Conservation (phyloP, 2,329 filamentous ascomycete species). For the Eutypella sp. region DNA sequence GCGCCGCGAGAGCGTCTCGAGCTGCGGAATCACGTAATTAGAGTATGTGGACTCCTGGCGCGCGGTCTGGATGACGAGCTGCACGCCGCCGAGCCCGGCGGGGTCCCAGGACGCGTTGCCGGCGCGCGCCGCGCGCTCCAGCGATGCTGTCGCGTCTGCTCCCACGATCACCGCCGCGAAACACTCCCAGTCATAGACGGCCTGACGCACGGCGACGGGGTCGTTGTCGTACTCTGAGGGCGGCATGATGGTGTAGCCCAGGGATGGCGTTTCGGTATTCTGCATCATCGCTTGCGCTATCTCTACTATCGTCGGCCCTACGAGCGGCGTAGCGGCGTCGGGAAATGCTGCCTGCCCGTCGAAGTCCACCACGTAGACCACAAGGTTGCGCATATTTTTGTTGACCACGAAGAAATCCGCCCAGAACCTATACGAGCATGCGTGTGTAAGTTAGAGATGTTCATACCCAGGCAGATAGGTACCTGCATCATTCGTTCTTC, state of each 20-base stretch:
- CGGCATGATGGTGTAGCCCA: conserved; percentile 46
- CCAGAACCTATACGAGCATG: too few species aligned
- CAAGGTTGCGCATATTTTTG: conserved; percentile 41
- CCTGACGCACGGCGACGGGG: conserved; percentile 49
- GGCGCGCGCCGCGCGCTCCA: conserved; percentile 47
- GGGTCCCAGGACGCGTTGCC: conserved; percentile 58
- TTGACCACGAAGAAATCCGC: conserved; percentile 49
- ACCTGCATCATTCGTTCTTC: too few species aligned
- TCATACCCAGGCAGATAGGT: too few species aligned
- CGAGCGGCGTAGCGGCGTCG: conserved; percentile 40
- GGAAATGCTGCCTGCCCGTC: conserved; percentile 52
- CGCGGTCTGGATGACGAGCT: conserved; percentile 50
- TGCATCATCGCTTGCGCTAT: conserved; percentile 38
- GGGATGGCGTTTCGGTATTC: conserved; percentile 28
- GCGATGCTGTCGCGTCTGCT: conserved; percentile 53
- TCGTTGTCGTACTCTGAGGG: conserved; percentile 51
- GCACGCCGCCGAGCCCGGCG: conserved; percentile 49
- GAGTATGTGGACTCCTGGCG: conserved; percentile 51
- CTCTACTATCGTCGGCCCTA: conserved; percentile 50
- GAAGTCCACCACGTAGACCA: conserved; percentile 58
- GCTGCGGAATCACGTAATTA: conserved; percentile 47
- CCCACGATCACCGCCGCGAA: conserved; percentile 61
- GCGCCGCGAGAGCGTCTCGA: conserved; percentile 41
- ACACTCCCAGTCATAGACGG: conserved; percentile 52
- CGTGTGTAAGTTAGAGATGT: too few species aligned